Base-by-base conservation (phyloP, 768 basidiomycete genomes). In the Rhodotorula kratochvilovae region DNA sequence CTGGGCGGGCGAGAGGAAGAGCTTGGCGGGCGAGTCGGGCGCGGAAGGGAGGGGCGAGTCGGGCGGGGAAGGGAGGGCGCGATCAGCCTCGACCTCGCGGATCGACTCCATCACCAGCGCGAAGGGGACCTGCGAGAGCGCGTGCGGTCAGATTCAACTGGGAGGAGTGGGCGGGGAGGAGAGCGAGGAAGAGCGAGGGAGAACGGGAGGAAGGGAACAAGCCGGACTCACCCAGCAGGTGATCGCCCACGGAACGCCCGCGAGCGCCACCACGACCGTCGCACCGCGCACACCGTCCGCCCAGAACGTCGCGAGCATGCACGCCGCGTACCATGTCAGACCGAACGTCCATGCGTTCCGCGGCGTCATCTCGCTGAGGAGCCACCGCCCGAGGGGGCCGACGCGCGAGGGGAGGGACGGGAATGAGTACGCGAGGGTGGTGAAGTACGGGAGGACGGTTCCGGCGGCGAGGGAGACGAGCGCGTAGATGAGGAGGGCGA, bases 181-280 rank as follows among this genome's bases (percentile, higher is more conserved):
- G 45, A 46, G 45, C 15, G 45, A 46, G 21, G 10, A 23, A 46
- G 45, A 46, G 42, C 42, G 42, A 42, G 42, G 42, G 42, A 42
- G 16, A 42, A 3, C 19, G 45, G 8, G 19, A 16, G 8, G 15
- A 46, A 17, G 45, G 45, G 4, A 23, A 46, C n/a, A n/a, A n/a
- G n/a, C n/a, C n/a, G n/a, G 21, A 46, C 45, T 17, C 15, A 46
- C 45, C 95, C 94, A 97, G 80, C 89, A 89, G 1, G 88, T 86
- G 62, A 97, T 84, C 8, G 92, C 92, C 91, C 90, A 96, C n/a
- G 90, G 88, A 75, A 96, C 88, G 0, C 95, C 95, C 13, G 88
- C 88, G 25, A 90, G 74, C 15, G 88, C 85, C 61, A 96, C 86
- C 69, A 97, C 84, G 21, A 87, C 65, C 0, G 89, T 92, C 27